Base-by-base conservation (phyloP, 257 asterid genomes). In the Rehmannia glutinosa region DNA sequence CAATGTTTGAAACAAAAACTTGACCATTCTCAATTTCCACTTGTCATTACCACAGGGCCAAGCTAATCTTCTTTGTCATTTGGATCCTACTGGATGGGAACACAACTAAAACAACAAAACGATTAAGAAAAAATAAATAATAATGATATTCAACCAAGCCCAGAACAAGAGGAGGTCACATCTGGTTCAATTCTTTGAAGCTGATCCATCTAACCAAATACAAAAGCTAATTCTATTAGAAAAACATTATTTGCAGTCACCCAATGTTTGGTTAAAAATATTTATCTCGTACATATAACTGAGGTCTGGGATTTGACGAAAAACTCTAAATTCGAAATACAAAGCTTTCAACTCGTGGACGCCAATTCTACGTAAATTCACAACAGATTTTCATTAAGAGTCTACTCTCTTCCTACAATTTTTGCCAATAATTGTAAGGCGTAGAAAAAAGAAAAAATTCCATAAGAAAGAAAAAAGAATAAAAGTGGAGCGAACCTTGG, bases 401-500 rank as follows among this genome's bases (percentile, higher is more conserved):
- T 41, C 19, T 19, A 60, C 7, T 35, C 28, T 38, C 24, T 49
- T 39, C 28, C 47, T 15, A 55, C 17, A 55, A 2, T 13, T 15
- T 5, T 32, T 8, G 19, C 8, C 28, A 19, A 71, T 6, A 9
- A 13, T 19, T 3, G 17, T 0, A 19, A 52, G 6, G 21, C 35
- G 6, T 16, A 28, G 12, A 61, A 8, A 24, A 25, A 2, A 13
- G 8, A 16, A 35, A 53, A 62, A 43, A 16, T 33, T 17, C 39
- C 15, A 32, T 4, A 16, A 41, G 16, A 2, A 3, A 41, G 16
- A 30, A 3, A 23, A 15, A 68, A 58, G 19, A 16, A 20, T 61
- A 8, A 6, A 42, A 71, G 10, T 4, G 17, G 54, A 55, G 12
- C 70, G n/a, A 27, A 92, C 98, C 98, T 90, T 80, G 39, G 97